Percentiles rank a stretch among this genome's conserved stretches.
Conservation (phyloP, 148 eudicot species). For the Cornus controversa region DNA sequence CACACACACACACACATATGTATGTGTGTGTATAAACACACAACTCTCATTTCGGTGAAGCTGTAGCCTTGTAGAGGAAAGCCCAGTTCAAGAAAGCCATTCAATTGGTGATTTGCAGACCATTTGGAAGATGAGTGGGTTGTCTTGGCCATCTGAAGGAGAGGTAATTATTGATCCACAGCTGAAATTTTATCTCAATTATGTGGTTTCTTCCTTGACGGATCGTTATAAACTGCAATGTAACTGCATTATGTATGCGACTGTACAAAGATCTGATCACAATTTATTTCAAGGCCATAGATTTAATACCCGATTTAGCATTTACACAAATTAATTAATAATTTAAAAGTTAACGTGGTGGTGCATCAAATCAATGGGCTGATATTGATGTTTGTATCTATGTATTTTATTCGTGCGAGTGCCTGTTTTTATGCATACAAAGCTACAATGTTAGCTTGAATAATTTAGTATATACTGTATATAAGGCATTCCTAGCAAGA, state of each 20-base stretch:
- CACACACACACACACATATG: background rate
- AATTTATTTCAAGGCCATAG: background rate
- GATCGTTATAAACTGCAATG: background rate
- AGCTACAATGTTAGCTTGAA: background rate
- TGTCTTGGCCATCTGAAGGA: constrained; percentile 61
- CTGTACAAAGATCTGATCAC: background rate
- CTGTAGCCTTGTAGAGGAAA: background rate
- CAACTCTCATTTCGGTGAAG: background rate
- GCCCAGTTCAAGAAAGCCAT: constrained; percentile 2
- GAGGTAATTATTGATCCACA: constrained; percentile 44
- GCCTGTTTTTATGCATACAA: background rate
- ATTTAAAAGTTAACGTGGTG: background rate
- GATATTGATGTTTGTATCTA: background rate
- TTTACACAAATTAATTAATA: too few species aligned
- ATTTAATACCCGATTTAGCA: background rate
- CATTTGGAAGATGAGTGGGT: constrained; percentile 39
- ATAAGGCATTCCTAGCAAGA: background rate
- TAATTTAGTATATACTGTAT: background rate
- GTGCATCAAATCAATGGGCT: background rate
- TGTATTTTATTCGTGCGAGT: background rate
- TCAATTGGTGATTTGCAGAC: background rate
- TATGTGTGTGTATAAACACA: background rate
- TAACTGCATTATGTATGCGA: background rate
- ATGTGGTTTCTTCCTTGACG: constrained; percentile 1
- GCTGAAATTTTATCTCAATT: constrained; percentile 1